A percentile compares a stretch with the other conserved stretches of the same genome.
Conservation (phyloP, 2,329 filamentous ascomycete species). For the Neurospora crassa region DNA sequence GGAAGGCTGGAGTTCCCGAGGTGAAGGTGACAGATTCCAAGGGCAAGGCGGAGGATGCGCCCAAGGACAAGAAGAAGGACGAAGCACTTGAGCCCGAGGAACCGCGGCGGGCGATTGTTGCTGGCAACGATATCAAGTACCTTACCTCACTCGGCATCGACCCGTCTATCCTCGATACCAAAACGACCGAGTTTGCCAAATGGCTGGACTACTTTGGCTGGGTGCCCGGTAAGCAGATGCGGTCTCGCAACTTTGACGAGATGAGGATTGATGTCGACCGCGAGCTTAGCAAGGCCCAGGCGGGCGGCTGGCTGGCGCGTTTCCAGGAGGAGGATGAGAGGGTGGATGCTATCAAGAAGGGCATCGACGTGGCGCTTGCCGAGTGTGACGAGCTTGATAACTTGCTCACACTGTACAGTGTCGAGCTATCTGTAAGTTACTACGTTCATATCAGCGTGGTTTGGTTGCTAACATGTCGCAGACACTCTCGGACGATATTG, state of each 20-base stretch:
- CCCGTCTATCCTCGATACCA: conserved; percentile 62
- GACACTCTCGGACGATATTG: conserved; percentile 91
- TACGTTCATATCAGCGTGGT: too few species aligned
- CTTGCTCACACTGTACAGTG: conserved; percentile 84
- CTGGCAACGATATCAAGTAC: conserved; percentile 70
- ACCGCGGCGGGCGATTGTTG: conserved; percentile 50
- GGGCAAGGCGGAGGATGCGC: conserved; percentile 22
- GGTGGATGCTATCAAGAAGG: conserved; percentile 72
- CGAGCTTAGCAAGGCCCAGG: conserved; percentile 83
- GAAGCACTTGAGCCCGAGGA: conserved; percentile 28
- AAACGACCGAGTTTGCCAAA: conserved; percentile 70
- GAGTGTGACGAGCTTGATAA: conserved; percentile 97
- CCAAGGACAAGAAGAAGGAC: background rate
- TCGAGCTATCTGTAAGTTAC: conserved; percentile 72
- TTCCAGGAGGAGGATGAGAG: conserved; percentile 81
- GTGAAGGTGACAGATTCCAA: conserved; percentile 45
- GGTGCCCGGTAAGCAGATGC: conserved; percentile 66
- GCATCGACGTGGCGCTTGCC: conserved; percentile 81
- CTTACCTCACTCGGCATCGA: conserved; percentile 71
- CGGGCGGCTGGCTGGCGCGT: conserved; percentile 82
- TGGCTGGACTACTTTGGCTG: conserved; percentile 83
- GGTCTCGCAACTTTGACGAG: conserved; percentile 65
- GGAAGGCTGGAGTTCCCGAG: conserved; percentile 37
- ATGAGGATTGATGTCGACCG: conserved; percentile 76
- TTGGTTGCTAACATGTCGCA: conserved; percentile 28